phyloP scores from a whole-genome alignment of 2,329 filamentous ascomycete species.

The Biscogniauxia mediterranea region DNA sequence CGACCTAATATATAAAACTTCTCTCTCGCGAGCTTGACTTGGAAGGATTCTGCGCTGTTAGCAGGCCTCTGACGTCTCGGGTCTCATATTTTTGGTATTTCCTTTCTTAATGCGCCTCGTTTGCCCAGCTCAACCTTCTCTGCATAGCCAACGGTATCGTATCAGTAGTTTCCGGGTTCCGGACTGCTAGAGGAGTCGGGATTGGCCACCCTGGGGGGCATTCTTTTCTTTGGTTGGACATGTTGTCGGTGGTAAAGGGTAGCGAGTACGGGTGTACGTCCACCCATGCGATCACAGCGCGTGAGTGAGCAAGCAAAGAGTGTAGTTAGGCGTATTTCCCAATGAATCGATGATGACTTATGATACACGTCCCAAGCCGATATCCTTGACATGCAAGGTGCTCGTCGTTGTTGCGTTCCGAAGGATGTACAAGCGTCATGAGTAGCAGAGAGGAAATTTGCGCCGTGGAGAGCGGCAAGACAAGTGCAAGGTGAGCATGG shows the following conservation, averaged over 20 bases:
- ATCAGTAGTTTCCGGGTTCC: conserved; percentile 20
- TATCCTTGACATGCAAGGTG: conserved; percentile 1
- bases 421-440: not conserved
- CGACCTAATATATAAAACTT: conserved; percentile 35
- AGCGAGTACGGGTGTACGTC: conserved; percentile 23
- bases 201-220: conserved; percentile 15
- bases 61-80: conserved; percentile 18
- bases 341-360: conserved; percentile 34
- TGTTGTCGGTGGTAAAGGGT: conserved; percentile 15
- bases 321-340: conserved; percentile 35
- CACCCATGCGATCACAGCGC: conserved; percentile 11
- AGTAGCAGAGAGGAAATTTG: not conserved
- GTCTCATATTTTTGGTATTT: conserved; percentile 23
- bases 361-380: conserved; percentile 20
- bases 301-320: conserved; percentile 25
- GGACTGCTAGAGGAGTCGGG: conserved; percentile 22
- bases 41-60: conserved; percentile 21
- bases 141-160: conserved; percentile 26
- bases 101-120: conserved; percentile 21
- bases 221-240: conserved; percentile 21
- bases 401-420: not conserved
- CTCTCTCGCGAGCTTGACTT: conserved; percentile 32
- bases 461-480: not conserved
- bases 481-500: conserved; percentile 7
- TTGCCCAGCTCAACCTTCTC: conserved; percentile 20